Base-by-base conservation (phyloP, 2,329 filamentous ascomycete genomes). In the Nigrospora sphaerica region DNA sequence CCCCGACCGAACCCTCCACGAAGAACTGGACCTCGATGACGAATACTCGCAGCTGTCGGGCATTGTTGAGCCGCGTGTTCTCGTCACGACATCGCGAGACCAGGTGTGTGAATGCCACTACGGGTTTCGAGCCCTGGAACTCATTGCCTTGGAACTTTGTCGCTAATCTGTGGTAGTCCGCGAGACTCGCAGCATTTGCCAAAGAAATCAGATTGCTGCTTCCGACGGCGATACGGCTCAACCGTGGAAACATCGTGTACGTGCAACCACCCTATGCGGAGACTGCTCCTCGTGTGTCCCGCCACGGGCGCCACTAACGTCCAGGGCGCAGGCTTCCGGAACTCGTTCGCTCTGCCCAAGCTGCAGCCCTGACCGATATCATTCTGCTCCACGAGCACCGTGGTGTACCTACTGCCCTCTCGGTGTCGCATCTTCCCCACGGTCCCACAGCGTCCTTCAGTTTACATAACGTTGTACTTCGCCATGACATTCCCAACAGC, bases 21-120 rank as follows among this genome's bases (percentile, higher is more conserved):
- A 89, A 47, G 77, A 85, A 62, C 68, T 89, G 16, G 85, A 88
- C 46, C 69, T 95, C 17, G 88, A 95, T 61, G 88, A 95, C 59
- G 92, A 97, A 69, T 97, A 96, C 64, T 81, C 86, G 19, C 83
- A 91, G 55, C 79, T 96, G 1, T 93, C 87, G n/a, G 93, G 93
- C 32, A 81, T 97, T 35, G 81, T 93, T 34, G 93, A 97, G 56
- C 90, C 92, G 7, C 78, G 91, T 45, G 83, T 95, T 4, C 78
- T 97, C 7, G 88, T 96, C 43, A 95, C 92, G 19, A 98, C 93
- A 4, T 93, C 87, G 39, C 23, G 23, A 28, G 23, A 28, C 23
- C 23, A 28, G 7, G 23, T 28, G 23, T 9, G 23, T 28, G 23
- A 10, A 5, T 28, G 2, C 23, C 23, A 9, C 23, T 6, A 28